Evolutionary conservation across 768 basidiomycete genomes (phyloP), one percentile per base, ranked within the genome.

Genomic region (Leccinum aurantiacum): DNA sequence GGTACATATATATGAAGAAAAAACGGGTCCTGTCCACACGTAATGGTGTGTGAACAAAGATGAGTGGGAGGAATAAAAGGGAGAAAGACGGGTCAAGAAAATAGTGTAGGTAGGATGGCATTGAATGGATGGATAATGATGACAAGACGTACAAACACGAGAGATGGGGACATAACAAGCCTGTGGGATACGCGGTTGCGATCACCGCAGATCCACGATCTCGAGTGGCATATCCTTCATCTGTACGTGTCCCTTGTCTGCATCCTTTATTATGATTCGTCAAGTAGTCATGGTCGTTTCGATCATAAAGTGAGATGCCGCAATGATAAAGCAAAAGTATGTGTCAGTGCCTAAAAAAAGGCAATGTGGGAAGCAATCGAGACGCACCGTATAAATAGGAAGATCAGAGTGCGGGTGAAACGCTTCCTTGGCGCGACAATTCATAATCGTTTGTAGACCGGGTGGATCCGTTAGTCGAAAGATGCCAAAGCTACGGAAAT

Each of bases 401-500:
- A 84, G 64, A 67, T 91, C 88, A 25, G 89, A 84, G 74, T 95
- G 93, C 1, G 91, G 91, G 71, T 95, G 93, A 70, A 95, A 95
- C 1, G 90, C 85, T 58, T 89, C 88, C 68, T 84, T 88, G 41
- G 78, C 84, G 2, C 71, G 78, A 69, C 94, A 95, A 0, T 77
- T 73, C 31, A 90, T 71, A 27, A 96, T 86, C 1, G 86, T 83
- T 62, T 87, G 77, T 41, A 97, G 72, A 3, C 94, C 94, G 0
- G 87, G 89, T 0, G 93, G 93, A 70, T 94, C 91, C 0, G 94
- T 96, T 6, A 95, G 75, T 14, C 94, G 89, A 77, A 94, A 93
- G 52, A 94, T 90, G 1, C 92, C 93, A 78, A 90, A 92, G 66
- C 91, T 65, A 24, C 14, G 37, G 33, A 19, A 29, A 52, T 10